Evolutionary conservation across 164 flowering plant species (phyloP).

Genomic region (Magnolia sinica): DNA sequence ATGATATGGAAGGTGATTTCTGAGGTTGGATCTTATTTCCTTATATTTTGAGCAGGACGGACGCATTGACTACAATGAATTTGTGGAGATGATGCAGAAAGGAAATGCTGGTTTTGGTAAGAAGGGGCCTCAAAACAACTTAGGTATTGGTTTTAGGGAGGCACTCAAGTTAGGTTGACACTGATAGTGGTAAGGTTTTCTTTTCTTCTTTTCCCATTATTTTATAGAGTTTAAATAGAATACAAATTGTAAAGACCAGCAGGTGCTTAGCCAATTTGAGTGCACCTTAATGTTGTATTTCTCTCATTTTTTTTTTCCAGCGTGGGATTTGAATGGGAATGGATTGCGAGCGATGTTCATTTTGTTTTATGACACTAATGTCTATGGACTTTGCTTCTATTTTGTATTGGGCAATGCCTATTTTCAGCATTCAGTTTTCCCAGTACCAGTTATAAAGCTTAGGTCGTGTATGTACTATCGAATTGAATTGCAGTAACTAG

Average conservation of each 20-base stretch:
- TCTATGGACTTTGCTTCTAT: too few species aligned
- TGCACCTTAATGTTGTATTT: neutral
- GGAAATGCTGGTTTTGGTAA: constrained; percentile 53
- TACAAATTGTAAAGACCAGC: constrained; percentile 23
- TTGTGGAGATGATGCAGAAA: constrained; percentile 86
- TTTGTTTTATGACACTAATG: neutral
- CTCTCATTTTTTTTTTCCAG: neutral
- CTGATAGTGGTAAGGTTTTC: constrained; percentile 4
- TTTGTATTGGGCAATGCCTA: too few species aligned
- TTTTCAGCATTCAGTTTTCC: too few species aligned
- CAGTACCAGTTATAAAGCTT: too few species aligned
- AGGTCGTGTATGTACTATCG: too few species aligned
- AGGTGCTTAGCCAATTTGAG: constrained; percentile 5
- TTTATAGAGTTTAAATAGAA: constrained; percentile 14
- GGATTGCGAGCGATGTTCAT: neutral
- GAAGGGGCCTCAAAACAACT: constrained; percentile 32
- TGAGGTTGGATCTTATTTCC: neutral
- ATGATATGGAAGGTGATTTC: neutral
- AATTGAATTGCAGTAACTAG: too few species aligned
- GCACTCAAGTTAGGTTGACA: constrained; percentile 47
- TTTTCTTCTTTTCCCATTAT: neutral
- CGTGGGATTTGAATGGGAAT: neutral
- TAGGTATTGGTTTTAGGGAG: constrained; percentile 54
- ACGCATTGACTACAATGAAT: constrained; percentile 79
- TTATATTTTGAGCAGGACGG: constrained; percentile 63